Percentiles rank a stretch among this genome's conserved stretches.
Conservation (phyloP, 306 rosid species). For the Canavalia ensiformis region DNA sequence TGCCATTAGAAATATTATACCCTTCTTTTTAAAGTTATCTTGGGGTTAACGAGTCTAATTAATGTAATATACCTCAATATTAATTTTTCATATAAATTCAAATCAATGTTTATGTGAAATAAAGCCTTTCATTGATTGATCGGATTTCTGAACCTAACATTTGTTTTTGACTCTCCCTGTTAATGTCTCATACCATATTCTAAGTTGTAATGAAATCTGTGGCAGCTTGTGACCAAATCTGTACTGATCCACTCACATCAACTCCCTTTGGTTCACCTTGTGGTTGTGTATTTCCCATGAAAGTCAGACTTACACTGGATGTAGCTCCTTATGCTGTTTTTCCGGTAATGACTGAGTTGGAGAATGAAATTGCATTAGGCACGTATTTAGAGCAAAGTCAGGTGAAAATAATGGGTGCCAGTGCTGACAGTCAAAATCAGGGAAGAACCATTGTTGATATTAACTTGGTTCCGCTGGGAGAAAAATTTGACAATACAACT, state of each 20-base stretch:
- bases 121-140: slow-evolving; percentile 23
- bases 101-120: slow-evolving; percentile 10
- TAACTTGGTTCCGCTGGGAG: slow-evolving; percentile 95
- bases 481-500: slow-evolving; percentile 95
- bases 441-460: slow-evolving; percentile 89
- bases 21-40: slow-evolving; percentile 19
- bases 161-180: slow-evolving; percentile 53
- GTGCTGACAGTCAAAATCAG: slow-evolving; percentile 86
- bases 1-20: slow-evolving; percentile 9
- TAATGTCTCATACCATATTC: slow-evolving; percentile 59
- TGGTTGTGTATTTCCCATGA: slow-evolving; percentile 99
- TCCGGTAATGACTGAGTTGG: slow-evolving; percentile 92
- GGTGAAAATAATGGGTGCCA: slow-evolving; percentile 99
- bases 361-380: slow-evolving; percentile 91
- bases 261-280: slow-evolving; percentile 98
- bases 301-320: slow-evolving; percentile 86
- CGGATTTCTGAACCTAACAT: slow-evolving; percentile 22
- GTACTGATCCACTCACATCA: slow-evolving; percentile 86
- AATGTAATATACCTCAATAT: slow-evolving; percentile 14
- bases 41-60: slow-evolving; percentile 31
- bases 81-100: slow-evolving; percentile 16
- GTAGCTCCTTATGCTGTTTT: slow-evolving; percentile 91
- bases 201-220: slow-evolving; percentile 56
- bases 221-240: slow-evolving; percentile 90
- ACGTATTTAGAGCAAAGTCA: slow-evolving; percentile 94